Evolutionary conservation across 805 yeast species (phyloP).

Genomic region (Myxozyma sirexii): DNA sequence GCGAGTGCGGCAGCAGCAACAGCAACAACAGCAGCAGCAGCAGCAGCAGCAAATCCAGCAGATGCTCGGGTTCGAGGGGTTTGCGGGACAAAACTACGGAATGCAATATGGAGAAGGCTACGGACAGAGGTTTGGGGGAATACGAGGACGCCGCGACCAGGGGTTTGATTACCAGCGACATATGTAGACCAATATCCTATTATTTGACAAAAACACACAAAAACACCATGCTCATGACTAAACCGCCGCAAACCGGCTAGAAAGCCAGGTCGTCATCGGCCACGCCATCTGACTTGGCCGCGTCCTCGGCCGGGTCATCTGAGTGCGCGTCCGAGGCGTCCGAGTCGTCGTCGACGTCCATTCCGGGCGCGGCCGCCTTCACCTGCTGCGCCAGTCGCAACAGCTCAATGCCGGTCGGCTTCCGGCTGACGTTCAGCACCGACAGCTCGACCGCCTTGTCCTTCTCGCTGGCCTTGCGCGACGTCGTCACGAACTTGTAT

Average conservation of each 20-base stretch:
- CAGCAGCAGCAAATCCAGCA: slow-evolving; percentile 4
- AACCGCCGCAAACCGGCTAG: too few species aligned
- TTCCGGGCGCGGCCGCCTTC: slow-evolving; percentile 14
- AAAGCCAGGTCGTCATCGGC: slow-evolving; percentile 11
- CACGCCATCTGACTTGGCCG: neutral
- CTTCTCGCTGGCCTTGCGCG: neutral
- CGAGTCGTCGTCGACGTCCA: slow-evolving; percentile 15
- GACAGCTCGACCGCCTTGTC: neutral
- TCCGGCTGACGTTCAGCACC: neutral
- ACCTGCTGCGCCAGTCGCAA: slow-evolving; percentile 9
- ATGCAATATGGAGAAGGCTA: slow-evolving; percentile 7
- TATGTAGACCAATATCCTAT: too few species aligned
- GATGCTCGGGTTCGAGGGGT: slow-evolving; percentile 2
- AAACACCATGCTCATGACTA: neutral
- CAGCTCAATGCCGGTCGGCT: slow-evolving; percentile 5
- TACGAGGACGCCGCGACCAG: slow-evolving; percentile 6
- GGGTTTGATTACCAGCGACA: slow-evolving; percentile 5
- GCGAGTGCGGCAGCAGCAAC: slow-evolving; percentile 38
- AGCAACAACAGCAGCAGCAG: slow-evolving; percentile 50
- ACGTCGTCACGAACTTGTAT: neutral
- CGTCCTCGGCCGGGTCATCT: slow-evolving; percentile 21
- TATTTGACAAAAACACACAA: too few species aligned
- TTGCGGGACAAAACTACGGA: neutral
- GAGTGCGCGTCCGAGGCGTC: slow-evolving; percentile 29
- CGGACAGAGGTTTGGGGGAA: slow-evolving; percentile 10